Conservation (phyloP, 164 flowering plant species). For the Protea cynaroides region DNA sequence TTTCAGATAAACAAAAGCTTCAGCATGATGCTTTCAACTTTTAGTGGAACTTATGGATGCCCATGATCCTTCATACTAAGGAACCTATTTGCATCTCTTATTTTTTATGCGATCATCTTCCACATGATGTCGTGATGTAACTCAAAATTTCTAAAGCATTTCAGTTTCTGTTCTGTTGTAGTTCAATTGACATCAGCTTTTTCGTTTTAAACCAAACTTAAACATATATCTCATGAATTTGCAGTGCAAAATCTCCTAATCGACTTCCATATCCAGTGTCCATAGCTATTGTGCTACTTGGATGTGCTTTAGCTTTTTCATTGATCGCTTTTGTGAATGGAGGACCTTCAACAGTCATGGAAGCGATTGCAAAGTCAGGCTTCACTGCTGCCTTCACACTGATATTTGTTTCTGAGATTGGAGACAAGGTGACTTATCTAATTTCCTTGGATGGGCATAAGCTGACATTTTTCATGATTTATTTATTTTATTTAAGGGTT, state of each 20-base stretch:
- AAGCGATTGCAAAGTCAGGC: conserved; percentile 89
- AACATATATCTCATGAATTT: conserved; percentile 21
- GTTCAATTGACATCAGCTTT: not conserved
- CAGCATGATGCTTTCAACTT: too few relatives aligned
- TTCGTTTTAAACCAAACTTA: conserved; percentile 1
- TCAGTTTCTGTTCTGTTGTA: not conserved
- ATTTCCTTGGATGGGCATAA: not conserved
- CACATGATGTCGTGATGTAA: not conserved
- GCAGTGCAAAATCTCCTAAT: conserved; percentile 49
- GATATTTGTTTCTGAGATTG: conserved; percentile 97
- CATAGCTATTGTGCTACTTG: conserved; percentile 57
- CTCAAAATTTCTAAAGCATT: not conserved
- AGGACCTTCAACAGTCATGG: conserved; percentile 65
- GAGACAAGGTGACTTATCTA: conserved; percentile 67
- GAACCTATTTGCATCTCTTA: not conserved
- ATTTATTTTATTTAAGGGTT: not conserved
- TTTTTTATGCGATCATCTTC: not conserved
- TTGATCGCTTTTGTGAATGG: conserved; percentile 58
- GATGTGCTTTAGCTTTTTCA: conserved; percentile 61
- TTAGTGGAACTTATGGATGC: not conserved
- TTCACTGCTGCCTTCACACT: conserved; percentile 92
- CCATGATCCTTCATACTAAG: not conserved
- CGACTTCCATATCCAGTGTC: conserved; percentile 56
- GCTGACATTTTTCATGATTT: not conserved
- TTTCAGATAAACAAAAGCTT: too few relatives aligned